phyloP scores from a whole-genome alignment of 2,329 filamentous ascomycete species.

The Neurospora crassa region DNA sequence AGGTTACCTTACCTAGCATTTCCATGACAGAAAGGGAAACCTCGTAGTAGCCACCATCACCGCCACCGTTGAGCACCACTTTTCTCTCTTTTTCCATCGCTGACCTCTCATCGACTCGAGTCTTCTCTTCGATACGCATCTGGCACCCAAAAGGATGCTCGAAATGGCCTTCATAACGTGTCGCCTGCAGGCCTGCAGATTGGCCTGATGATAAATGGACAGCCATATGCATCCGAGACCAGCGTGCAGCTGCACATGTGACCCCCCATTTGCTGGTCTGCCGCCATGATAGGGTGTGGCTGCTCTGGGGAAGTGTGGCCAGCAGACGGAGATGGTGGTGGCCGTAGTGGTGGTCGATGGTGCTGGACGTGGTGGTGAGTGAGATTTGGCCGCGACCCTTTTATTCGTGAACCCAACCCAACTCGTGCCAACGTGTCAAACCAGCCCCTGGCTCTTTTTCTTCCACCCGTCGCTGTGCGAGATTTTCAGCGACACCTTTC shows the following conservation, averaged over 20 bases:
- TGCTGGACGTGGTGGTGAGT: not conserved
- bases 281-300: slow-evolving; percentile 15
- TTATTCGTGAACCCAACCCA: not conserved
- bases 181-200: slow-evolving; percentile 11
- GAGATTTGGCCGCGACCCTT: not conserved
- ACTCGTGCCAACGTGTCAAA: not conserved
- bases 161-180: slow-evolving; percentile 13
- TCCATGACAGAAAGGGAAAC: not conserved
- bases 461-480: not conserved
- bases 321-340: not conserved
- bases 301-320: slow-evolving; percentile 13
- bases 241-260: slow-evolving; percentile 21
- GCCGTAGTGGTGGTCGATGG: not conserved
- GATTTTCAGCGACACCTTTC: not conserved
- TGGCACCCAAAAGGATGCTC: slow-evolving; percentile 9
- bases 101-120: not conserved
- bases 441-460: not conserved
- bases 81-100: not conserved
- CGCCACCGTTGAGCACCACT: not conserved
- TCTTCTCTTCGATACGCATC: not conserved
- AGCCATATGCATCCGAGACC: slow-evolving; percentile 15
- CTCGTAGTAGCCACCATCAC: not conserved
- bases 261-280: slow-evolving; percentile 15
- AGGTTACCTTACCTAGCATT: not conserved
- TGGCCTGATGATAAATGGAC: slow-evolving; percentile 16